Evolutionary conservation across 2,329 filamentous ascomycete genomes (phyloP).

Genomic region (Fusarium metavorans): DNA sequence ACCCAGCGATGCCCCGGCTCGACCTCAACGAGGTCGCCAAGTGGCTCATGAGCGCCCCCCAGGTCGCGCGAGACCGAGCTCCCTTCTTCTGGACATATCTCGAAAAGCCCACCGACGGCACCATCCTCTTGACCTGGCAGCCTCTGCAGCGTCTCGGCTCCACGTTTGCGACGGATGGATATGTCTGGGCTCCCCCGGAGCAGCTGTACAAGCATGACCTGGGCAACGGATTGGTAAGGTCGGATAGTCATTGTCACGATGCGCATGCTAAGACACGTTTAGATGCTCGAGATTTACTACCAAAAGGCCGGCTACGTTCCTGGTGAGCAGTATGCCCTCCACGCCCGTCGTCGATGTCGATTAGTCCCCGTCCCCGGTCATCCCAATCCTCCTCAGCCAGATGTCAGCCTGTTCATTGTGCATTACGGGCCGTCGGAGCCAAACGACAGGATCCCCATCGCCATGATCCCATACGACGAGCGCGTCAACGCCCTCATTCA

Average conservation of each 20-base stretch:
- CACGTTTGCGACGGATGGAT: conserved; percentile 90
- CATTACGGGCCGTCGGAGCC: conserved; percentile 87
- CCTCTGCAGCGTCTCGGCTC: conserved; percentile 77
- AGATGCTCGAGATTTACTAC: conserved; percentile 91
- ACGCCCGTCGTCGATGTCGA: conserved; percentile 87
- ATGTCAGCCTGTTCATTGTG: conserved; percentile 89
- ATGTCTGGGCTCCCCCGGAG: conserved; percentile 89
- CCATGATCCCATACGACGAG: conserved; percentile 73
- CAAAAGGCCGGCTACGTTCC: conserved; percentile 85
- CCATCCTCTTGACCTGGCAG: conserved; percentile 90
- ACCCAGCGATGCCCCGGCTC: conserved; percentile 78
- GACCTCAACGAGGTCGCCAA: conserved; percentile 82
- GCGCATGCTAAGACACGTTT: conserved; percentile 20
- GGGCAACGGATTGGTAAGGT: conserved; percentile 68
- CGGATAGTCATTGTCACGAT: neutral
- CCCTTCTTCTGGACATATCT: conserved; percentile 96
- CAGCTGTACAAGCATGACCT: conserved; percentile 80
- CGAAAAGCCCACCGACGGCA: conserved; percentile 83
- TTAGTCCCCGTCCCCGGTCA: conserved; percentile 79
- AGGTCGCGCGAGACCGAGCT: conserved; percentile 85
- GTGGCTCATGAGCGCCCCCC: conserved; percentile 85
- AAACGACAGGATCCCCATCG: conserved; percentile 77
- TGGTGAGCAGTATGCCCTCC: conserved; percentile 79
- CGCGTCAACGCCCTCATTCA: conserved; percentile 71
- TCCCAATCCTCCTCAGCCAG: conserved; percentile 76